phyloP scores from a whole-genome alignment of 768 basidiomycete genomes.

The Zangia roseola region DNA sequence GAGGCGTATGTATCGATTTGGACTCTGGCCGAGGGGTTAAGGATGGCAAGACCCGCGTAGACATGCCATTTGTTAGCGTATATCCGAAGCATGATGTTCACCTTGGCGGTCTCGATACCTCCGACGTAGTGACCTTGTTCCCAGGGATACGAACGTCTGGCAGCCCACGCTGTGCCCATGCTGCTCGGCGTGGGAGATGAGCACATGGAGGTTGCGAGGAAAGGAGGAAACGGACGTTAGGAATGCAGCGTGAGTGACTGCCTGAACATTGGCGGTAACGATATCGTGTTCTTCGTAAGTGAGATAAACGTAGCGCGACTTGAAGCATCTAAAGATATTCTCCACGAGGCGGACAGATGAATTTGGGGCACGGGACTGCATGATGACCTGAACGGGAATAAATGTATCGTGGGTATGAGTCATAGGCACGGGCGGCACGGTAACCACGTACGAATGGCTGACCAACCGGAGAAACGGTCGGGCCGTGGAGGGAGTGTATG shows the following conservation, averaged over 20 bases:
- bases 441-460: conserved; percentile 76
- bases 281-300: conserved; percentile 96
- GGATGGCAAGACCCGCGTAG: conserved; percentile 96
- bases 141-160: conserved; percentile 83
- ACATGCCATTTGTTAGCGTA: conserved; percentile 99
- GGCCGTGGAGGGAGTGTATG: conserved; percentile 93
- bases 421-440: background rate
- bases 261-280: conserved; percentile 97
- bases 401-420: background rate
- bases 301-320: conserved; percentile 85
- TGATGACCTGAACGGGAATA: conserved; percentile 63
- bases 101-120: conserved; percentile 97
- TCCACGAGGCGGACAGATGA: conserved; percentile 76
- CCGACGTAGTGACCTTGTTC: conserved; percentile 93
- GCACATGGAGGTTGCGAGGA: background rate
- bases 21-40: conserved; percentile 84
- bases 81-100: conserved; percentile 91
- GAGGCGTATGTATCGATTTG: conserved; percentile 93
- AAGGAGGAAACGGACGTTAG: conserved; percentile 57
- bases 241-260: conserved; percentile 97
- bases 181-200: conserved; percentile 43
- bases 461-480: conserved; percentile 80
- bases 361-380: conserved; percentile 80
- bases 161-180: conserved; percentile 97
- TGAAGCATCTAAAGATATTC: conserved; percentile 73